Evolutionary conservation across 371 early-diverging fungal species (phyloP), one percentile per base, ranked within the genome.

Genomic region (Circinella umbellata): DNA sequence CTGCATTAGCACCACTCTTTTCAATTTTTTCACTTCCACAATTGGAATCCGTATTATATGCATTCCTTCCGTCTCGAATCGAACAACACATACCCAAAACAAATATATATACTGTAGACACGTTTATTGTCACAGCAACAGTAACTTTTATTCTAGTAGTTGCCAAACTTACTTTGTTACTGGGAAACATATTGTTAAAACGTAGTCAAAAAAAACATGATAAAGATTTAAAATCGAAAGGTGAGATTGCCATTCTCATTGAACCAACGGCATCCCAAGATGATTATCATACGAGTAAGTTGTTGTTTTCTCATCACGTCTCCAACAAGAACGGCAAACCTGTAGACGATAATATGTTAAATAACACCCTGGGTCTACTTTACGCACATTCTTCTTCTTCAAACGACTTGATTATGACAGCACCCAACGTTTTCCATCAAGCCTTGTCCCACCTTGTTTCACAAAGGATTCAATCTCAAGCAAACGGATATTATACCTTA

Each of bases 21-120:
- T 39, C 57, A 1, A 53, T 47, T 10, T 79, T 79, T 53, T 76
- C 79, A 14, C 76, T 68, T 48, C 49, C 69, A 15, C 79, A 76
- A 53, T 61, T 79, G 18, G 79, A 79, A 61, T 48, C 75, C 4
- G 49, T 79, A 10, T 70, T 79, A 15, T 74, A 72, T 67, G 79
- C 79, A 0, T 79, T 74, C 51, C 66, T 79, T 6, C 79, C 79
- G 3, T 59, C 67, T 11, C 61, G 71, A 5, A 38, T 79, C 6
- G 73, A 78, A 10, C 69, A 53, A 38, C 71, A 69, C 60, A 48
- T 75, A 37, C 71, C 68, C 36, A 74, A 76, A 17, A 76, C 76
- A 14, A 73, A 73, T 7, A 70, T 79, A n/a, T 79, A 79, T 51
- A 63, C 76, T 18, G 76, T 79, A 2, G 79, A 79, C 46, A 74